phyloP scores from a whole-genome alignment of 495 filamentous ascomycete species.

The Podospora pseudoanserina region DNA sequence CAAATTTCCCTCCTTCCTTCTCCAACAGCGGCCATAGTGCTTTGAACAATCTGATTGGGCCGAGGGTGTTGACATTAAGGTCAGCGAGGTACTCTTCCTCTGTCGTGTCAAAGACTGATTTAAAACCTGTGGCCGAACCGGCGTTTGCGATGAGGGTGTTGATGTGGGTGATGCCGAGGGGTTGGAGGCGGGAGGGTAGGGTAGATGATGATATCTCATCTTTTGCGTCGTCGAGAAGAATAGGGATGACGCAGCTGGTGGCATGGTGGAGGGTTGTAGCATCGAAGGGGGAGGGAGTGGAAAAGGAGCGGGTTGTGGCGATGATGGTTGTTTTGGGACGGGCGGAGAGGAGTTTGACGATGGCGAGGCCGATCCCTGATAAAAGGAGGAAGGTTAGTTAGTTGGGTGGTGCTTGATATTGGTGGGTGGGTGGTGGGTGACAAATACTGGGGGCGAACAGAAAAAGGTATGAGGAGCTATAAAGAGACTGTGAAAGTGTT shows the following conservation, averaged over 20 bases:
- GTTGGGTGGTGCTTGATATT: neutral
- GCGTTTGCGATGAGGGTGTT: constrained; percentile 55
- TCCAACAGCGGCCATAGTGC: constrained; percentile 30
- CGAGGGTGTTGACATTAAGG: constrained; percentile 34
- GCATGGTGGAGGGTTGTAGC: constrained; percentile 22
- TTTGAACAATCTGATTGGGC: constrained; percentile 30
- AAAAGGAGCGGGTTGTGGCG: constrained; percentile 38
- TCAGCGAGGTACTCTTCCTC: constrained; percentile 20
- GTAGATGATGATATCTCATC: constrained; percentile 26
- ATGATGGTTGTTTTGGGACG: constrained; percentile 48
- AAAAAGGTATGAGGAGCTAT: neutral
- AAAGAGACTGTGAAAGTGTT: neutral
- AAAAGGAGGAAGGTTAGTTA: neutral
- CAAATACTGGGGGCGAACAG: neutral
- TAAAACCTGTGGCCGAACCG: constrained; percentile 29
- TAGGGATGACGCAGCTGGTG: constrained; percentile 32
- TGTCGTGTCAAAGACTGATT: constrained; percentile 13
- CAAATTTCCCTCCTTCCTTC: constrained; percentile 25
- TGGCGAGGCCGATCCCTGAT: constrained; percentile 46
- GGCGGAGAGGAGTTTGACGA: constrained; percentile 38
- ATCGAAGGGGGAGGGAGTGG: neutral
- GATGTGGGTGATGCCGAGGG: constrained; percentile 34
- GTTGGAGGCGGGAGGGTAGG: constrained; percentile 23
- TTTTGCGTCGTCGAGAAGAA: constrained; percentile 33
- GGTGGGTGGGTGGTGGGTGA: neutral